Evolutionary conservation across 2,329 filamentous ascomycete genomes (phyloP).

Genomic region (Scopulariopsis brevicaulis): DNA sequence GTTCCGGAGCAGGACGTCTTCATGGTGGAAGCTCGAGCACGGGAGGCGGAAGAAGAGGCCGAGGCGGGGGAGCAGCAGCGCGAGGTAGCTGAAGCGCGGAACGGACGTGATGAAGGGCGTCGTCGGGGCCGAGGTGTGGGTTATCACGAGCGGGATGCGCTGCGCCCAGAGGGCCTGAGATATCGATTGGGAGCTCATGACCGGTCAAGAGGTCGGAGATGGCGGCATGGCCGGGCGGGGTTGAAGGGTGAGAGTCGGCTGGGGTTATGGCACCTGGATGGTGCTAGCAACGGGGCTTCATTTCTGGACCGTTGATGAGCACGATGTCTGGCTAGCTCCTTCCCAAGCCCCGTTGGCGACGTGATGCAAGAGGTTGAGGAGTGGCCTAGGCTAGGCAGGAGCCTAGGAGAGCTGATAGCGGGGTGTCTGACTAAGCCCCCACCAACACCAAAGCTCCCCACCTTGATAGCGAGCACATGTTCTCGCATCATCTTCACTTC

Average conservation of each 20-base stretch:
- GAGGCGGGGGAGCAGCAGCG: constrained; percentile 43
- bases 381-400: too few relatives aligned
- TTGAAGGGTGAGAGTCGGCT: not conserved
- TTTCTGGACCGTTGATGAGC: not conserved
- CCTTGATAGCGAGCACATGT: too few relatives aligned
- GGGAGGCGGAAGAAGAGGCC: constrained; percentile 38
- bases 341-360: not conserved
- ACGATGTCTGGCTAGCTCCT: not conserved
- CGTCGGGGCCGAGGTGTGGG: constrained; percentile 32
- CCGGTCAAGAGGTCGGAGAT: not conserved
- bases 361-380: too few relatives aligned
- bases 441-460: too few relatives aligned
- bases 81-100: constrained; percentile 48
- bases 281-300: not conserved
- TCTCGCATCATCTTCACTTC: not conserved
- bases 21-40: constrained; percentile 49
- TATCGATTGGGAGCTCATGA: constrained; percentile 12
- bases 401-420: too few relatives aligned
- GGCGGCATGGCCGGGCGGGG: not conserved
- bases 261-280: not conserved
- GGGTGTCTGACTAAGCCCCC: too few relatives aligned
- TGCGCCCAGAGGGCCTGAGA: constrained; percentile 42
- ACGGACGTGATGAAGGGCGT: constrained; percentile 40
- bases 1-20: constrained; percentile 40
- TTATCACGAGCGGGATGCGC: constrained; percentile 42